Evolutionary conservation across 176 grass and related monocot species (phyloP).

Genomic region (Zoysia pacifica): DNA sequence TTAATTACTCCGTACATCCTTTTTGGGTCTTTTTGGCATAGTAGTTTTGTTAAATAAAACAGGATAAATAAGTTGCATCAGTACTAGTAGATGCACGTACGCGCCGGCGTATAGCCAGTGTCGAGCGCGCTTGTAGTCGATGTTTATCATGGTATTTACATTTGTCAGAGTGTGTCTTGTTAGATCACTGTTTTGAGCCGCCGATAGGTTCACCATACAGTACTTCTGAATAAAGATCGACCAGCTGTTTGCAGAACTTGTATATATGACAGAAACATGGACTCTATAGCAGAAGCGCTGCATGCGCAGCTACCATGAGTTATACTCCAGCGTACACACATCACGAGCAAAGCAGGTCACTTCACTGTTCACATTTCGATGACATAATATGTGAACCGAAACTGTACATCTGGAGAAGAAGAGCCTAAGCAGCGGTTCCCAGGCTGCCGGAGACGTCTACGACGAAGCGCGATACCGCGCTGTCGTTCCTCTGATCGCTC

Average conservation of each 20-base stretch:
- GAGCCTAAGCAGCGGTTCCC: too few species aligned
- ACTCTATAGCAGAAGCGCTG: too few species aligned
- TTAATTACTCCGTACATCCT: background rate
- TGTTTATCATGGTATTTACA: background rate
- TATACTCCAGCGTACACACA: too few species aligned
- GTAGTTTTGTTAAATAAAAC: background rate
- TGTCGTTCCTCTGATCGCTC: too few species aligned
- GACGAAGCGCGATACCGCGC: too few species aligned
- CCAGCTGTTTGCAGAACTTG: background rate
- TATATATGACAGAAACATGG: too few species aligned
- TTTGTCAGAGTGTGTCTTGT: background rate
- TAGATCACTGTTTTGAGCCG: background rate
- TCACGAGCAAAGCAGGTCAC: background rate
- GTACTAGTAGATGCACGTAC: background rate
- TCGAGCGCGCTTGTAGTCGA: background rate
- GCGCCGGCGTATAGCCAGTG: background rate
- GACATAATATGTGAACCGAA: too few species aligned
- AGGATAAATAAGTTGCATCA: background rate
- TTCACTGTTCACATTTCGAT: background rate
- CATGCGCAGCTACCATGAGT: too few species aligned
- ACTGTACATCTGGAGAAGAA: too few species aligned
- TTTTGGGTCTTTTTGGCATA: background rate
- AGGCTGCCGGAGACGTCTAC: too few species aligned
- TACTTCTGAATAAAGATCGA: background rate
- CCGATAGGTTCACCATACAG: background rate